These are phyloP conservation scores for Alternaria sp. DNA, from an alignment of 2,329 filamentous ascomycete species.

Conservation along the genomic window DNA sequence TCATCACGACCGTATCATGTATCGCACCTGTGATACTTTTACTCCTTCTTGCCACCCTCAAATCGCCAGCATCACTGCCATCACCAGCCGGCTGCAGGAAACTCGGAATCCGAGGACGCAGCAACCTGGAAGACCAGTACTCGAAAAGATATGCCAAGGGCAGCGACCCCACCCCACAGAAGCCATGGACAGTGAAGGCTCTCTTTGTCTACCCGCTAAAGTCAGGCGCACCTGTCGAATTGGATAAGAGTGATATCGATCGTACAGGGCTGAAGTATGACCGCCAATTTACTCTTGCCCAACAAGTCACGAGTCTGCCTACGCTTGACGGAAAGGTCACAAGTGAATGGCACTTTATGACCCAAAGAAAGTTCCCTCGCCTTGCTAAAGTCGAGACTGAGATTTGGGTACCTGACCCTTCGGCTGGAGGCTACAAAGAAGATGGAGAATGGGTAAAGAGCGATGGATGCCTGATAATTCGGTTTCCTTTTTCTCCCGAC, in stretches of 20 bases:
- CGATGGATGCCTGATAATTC: slow-evolving; percentile 70
- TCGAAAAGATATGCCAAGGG: slow-evolving; percentile 57
- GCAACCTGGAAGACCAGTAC: slow-evolving; percentile 66
- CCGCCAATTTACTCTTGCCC: slow-evolving; percentile 82
- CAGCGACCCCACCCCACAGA: slow-evolving; percentile 33
- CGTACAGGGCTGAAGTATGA: slow-evolving; percentile 78
- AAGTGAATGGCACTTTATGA: slow-evolving; percentile 73
- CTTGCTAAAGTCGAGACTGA: slow-evolving; percentile 73
- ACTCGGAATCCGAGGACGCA: slow-evolving; percentile 58
- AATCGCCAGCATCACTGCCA: slow-evolving; percentile 30
- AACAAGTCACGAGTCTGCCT: slow-evolving; percentile 58
- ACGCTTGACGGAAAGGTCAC: slow-evolving; percentile 53
- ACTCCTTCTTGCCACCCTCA: slow-evolving; percentile 33
- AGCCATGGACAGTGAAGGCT: slow-evolving; percentile 65
- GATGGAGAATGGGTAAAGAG: slow-evolving; percentile 60
- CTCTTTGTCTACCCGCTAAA: slow-evolving; percentile 85
- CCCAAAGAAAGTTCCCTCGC: slow-evolving; percentile 72
- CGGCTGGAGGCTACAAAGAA: slow-evolving; percentile 60
- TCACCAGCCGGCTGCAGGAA: slow-evolving; percentile 60
- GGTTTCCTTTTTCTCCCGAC: slow-evolving; percentile 65
- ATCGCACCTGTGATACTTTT: slow-evolving; percentile 33
- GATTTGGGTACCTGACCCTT: slow-evolving; percentile 74
- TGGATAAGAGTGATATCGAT: slow-evolving; percentile 70
- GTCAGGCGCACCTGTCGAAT: slow-evolving; percentile 79
- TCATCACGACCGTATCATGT: slow-evolving; percentile 21